These are phyloP conservation scores for Porogramme epimiltina DNA, from an alignment of 1,284 basidiomycete genomes.

Conservation along the genomic window DNA sequence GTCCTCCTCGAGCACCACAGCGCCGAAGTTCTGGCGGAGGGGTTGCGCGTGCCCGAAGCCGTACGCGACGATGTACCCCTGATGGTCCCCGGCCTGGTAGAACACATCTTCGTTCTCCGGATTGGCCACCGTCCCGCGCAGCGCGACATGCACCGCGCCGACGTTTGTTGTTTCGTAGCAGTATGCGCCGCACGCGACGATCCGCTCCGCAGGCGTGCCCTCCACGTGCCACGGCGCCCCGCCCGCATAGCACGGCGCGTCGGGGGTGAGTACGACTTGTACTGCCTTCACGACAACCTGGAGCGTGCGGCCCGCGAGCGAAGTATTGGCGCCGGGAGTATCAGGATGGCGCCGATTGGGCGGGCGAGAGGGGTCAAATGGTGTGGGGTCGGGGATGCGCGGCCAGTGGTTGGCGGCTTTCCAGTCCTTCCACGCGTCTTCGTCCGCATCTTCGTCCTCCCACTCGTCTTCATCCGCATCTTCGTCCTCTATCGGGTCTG, in stretches of 20 bases:
- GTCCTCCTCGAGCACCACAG: constrained; percentile 22
- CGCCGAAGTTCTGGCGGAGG: constrained; percentile 23
- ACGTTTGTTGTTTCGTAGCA: constrained; percentile 22
- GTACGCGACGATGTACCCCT: constrained; percentile 1
- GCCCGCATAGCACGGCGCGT: background rate
- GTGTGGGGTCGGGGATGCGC: constrained; percentile 2
- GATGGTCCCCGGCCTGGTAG: constrained; percentile 3
- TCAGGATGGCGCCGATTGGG: too few relatives aligned
- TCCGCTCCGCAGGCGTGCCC: constrained; percentile 46
- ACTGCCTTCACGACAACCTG: constrained; percentile 1
- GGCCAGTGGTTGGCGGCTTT: constrained; percentile 1
- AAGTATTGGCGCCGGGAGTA: background rate
- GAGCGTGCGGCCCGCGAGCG: constrained; percentile 8
- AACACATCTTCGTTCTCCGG: too few relatives aligned
- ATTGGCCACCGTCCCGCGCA: background rate
- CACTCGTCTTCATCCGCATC: background rate
- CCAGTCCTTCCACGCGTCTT: constrained; percentile 3
- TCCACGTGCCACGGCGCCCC: constrained; percentile 33
- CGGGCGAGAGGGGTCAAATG: background rate
- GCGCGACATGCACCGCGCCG: background rate
- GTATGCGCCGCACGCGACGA: constrained; percentile 34
- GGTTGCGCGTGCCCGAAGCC: background rate
- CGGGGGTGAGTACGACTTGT: background rate
- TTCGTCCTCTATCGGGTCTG: background rate
- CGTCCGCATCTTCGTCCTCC: background rate